These are phyloP conservation scores for Aristolochia contorta DNA, from an alignment of 164 flowering plant genomes.

Conservation along the genomic window DNA sequence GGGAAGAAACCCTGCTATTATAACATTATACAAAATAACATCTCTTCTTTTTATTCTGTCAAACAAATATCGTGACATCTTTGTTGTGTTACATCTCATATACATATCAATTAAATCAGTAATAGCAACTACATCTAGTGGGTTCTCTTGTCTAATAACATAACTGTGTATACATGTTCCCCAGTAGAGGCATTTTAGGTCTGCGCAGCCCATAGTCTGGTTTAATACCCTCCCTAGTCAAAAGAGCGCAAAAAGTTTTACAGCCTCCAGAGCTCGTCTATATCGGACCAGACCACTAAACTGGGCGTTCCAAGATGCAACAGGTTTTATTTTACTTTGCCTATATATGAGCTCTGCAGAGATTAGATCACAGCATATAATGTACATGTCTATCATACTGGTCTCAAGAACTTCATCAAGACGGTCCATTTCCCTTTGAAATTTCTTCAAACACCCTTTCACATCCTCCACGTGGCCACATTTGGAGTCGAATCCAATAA, in stretches of 20 bases:
- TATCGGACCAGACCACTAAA: slow-evolving; percentile 26
- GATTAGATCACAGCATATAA: slow-evolving; percentile 25
- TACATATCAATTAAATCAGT: slow-evolving; percentile 55
- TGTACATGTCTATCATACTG: slow-evolving; percentile 44
- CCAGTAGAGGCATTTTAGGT: slow-evolving; percentile 21
- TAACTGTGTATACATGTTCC: slow-evolving; percentile 51
- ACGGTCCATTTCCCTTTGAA: slow-evolving; percentile 28
- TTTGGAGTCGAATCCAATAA: slow-evolving; percentile 22
- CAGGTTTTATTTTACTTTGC: slow-evolving; percentile 8
- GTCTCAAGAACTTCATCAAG: slow-evolving; percentile 40
- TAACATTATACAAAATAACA: slow-evolving; percentile 28
- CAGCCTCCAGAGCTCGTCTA: slow-evolving; percentile 25
- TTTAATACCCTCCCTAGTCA: slow-evolving; percentile 16
- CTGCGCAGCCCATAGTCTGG: slow-evolving; percentile 39
- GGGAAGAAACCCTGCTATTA: slow-evolving; percentile 35
- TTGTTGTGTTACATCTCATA: slow-evolving; percentile 26
- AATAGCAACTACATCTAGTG: slow-evolving; percentile 29
- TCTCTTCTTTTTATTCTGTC: slow-evolving; percentile 22
- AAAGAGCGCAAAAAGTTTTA: slow-evolving; percentile 19
- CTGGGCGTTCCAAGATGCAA: slow-evolving; percentile 36
- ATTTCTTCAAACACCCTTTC: slow-evolving; percentile 42
- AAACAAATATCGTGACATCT: slow-evolving; percentile 28
- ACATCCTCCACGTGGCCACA: slow-evolving; percentile 25
- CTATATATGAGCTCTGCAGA: slow-evolving; percentile 19
- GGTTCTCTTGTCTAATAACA: slow-evolving; percentile 25